Conservation (phyloP, 225 moss, liverwort and hornwort species). For the Polytrichum commune region DNA sequence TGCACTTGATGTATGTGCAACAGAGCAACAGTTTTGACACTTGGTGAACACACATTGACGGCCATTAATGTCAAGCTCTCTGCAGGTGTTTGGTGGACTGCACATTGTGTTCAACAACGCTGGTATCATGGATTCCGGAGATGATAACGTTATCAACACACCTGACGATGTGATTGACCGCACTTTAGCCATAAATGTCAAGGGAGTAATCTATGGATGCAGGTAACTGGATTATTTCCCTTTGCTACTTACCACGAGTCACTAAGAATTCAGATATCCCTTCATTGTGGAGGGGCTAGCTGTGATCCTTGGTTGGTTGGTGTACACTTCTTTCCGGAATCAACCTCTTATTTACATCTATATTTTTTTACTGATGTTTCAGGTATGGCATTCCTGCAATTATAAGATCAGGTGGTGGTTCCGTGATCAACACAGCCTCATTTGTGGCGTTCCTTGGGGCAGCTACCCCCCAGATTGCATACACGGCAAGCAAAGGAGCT, state of each 20-base stretch:
- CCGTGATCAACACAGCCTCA: slow-evolving; percentile 93
- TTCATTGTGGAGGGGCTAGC: too few species aligned
- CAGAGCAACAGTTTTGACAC: not conserved
- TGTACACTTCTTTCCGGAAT: not conserved
- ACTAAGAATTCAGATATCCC: too few species aligned
- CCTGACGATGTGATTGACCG: slow-evolving; percentile 91
- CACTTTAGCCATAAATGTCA: slow-evolving; percentile 88
- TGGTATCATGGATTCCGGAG: slow-evolving; percentile 81
- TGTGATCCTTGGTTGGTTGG: not conserved
- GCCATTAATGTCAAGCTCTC: slow-evolving; percentile 21
- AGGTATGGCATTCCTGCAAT: slow-evolving; percentile 97
- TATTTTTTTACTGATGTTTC: slow-evolving; percentile 10
- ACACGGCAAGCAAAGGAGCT: slow-evolving; percentile 98
- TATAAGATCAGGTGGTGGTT: slow-evolving; percentile 90
- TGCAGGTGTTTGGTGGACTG: slow-evolving; percentile 67
- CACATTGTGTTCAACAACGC: slow-evolving; percentile 95
- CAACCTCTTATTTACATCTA: not conserved
- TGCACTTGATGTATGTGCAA: too few species aligned
- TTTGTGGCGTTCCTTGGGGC: slow-evolving; percentile 96
- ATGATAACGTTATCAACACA: slow-evolving; percentile 84
- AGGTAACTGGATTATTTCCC: slow-evolving; percentile 26
- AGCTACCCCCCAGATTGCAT: slow-evolving; percentile 94
- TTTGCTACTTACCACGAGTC: not conserved
- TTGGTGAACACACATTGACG: slow-evolving; percentile 6
- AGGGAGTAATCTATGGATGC: slow-evolving; percentile 98